Conservation (phyloP, 2,329 filamentous ascomycete genomes). For the Rutstroemia sydowiana region DNA sequence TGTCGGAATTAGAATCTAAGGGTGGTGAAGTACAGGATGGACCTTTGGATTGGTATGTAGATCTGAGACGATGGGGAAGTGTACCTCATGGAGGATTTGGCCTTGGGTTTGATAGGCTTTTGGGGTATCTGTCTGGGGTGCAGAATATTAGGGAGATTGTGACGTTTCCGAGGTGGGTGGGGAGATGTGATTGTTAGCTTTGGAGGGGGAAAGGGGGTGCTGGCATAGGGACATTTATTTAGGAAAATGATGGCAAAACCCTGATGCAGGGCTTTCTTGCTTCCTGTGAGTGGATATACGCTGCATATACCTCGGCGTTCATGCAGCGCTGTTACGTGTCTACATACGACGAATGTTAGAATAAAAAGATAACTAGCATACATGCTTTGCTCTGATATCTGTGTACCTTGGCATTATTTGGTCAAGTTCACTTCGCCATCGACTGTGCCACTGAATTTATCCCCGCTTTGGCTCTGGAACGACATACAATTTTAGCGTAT, state of each 20-base stretch:
- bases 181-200: slow-evolving; percentile 32
- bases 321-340: not conserved
- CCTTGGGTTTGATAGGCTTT: slow-evolving; percentile 61
- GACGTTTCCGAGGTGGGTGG: slow-evolving; percentile 54
- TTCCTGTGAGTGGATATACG: not conserved
- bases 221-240: not conserved
- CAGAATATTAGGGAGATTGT: slow-evolving; percentile 62
- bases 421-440: too few species aligned
- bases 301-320: not conserved
- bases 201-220: not conserved
- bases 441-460: too few species aligned
- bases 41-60: slow-evolving; percentile 61
- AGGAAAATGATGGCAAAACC: too few species aligned
- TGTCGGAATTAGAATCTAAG: slow-evolving; percentile 29
- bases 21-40: slow-evolving; percentile 32
- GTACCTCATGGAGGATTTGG: slow-evolving; percentile 68
- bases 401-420: too few species aligned
- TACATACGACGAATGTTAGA: too few species aligned
- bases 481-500: too few species aligned
- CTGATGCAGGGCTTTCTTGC: not conserved
- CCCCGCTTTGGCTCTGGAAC: too few species aligned
- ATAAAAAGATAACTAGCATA: too few species aligned
- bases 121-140: slow-evolving; percentile 59
- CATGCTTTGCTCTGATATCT: too few species aligned
- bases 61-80: slow-evolving; percentile 61